Percentiles rank a stretch among this genome's conserved stretches.
These are phyloP conservation scores for Diplocarpon rosae DNA, from an alignment of 2,329 filamentous ascomycete genomes.

Conservation along the genomic window DNA sequence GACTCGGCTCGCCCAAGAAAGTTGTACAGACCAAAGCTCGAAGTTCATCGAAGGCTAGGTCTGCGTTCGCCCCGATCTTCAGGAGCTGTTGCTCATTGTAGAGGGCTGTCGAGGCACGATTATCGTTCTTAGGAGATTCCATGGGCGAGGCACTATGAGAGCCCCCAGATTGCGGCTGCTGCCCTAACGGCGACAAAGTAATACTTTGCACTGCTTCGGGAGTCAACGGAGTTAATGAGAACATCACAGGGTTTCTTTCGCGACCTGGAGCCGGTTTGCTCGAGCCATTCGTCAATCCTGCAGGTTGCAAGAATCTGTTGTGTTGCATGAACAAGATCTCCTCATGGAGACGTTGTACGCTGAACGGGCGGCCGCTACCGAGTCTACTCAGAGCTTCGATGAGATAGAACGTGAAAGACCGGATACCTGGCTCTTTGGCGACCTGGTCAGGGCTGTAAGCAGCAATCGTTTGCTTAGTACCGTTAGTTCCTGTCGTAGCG, in stretches of 20 bases:
- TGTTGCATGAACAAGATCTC: conserved; percentile 34
- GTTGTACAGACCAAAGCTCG: conserved; percentile 57
- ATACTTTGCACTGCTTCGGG: conserved; percentile 42
- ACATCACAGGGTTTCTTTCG: conserved; percentile 37
- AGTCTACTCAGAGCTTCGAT: conserved; percentile 44
- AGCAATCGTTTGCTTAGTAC: conserved; percentile 51
- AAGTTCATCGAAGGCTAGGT: conserved; percentile 50
- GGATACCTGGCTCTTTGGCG: conserved; percentile 33
- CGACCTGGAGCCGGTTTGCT: conserved; percentile 26
- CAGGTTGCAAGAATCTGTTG: conserved; percentile 33
- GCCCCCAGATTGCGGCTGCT: conserved; percentile 23
- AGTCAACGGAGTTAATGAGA: conserved; percentile 45
- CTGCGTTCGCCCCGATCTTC: conserved; percentile 28
- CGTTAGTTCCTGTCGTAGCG: conserved; percentile 39
- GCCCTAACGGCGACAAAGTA: conserved; percentile 34
- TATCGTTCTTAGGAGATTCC: conserved; percentile 21
- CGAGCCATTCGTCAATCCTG: conserved; percentile 36
- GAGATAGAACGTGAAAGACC: conserved; percentile 48
- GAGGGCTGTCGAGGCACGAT: conserved; percentile 13
- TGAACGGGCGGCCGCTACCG: conserved; percentile 42
- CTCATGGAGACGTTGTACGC: conserved; percentile 43
- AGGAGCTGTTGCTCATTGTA: conserved; percentile 18
- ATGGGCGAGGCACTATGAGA: conserved; percentile 23
- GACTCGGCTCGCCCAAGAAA: conserved; percentile 53
- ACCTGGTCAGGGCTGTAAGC: conserved; percentile 44